Evolutionary conservation across 768 basidiomycete genomes (phyloP), one percentile per base, ranked within the genome.

Genomic region (Phlegmacium glaucopus): DNA sequence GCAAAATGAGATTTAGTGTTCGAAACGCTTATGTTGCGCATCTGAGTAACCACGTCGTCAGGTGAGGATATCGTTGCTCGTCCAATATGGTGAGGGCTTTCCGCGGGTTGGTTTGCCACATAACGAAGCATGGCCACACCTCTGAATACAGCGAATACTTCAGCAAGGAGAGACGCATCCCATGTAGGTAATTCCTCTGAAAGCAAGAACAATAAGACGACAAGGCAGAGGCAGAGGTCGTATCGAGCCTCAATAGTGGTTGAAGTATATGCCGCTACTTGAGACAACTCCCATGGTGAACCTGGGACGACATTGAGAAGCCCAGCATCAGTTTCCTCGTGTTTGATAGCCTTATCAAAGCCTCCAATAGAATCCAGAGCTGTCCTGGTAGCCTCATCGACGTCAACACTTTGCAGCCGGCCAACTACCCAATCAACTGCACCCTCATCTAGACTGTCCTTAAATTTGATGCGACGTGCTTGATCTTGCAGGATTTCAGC

Each of bases 61-160:
- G 75, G 67, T 17, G 67, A 54, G 55, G 51, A 49, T 51, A 57
- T 37, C 11, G 47, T 26, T 10, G 47, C 8, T 28, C 41, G 42
- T 35, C 49, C 49, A 32, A 35, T 45, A 26, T 53, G 46, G 28
- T 39, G 39, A 51, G 52, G 45, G 56, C 53, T 30, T 43, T 57
- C 51, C n/a, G 76, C 76, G 43, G 85, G 80, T 57, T 85, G 86
- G 40, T 72, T 72, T 12, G 75, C 68, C 39, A 83, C 70, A 48
- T 75, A 77, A 22, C 81, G 84, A 15, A 90, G 69, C 72, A 88
- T 85, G 17, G 85, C 80, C 17, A 87, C 68, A 11, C 86, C 87
- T n/a, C 88, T 77, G 55, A 86, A 90, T 22, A 90, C 81, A 7
- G 86, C 85, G 62, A 91, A 84, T 17, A 89, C 77, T 60, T 90